Conservation (phyloP, 176 grass and related monocot genomes). For the Oryza coarctata region DNA sequence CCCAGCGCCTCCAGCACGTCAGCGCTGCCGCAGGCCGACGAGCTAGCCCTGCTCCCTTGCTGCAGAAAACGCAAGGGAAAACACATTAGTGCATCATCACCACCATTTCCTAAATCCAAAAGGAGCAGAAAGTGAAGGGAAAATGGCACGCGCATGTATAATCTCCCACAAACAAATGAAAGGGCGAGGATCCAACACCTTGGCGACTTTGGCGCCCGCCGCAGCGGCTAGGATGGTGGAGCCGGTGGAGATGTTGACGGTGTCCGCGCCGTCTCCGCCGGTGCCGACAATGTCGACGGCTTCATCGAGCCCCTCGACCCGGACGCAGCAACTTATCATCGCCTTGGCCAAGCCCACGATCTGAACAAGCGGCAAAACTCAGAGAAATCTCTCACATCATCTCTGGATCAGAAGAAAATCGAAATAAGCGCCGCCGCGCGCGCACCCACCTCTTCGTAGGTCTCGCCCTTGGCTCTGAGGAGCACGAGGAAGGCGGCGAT, state of each 20-base stretch:
- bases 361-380: constrained; percentile 27
- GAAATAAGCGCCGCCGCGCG: neutral
- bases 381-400: neutral
- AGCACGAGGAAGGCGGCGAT: constrained; percentile 96
- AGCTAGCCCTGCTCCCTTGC: constrained; percentile 96
- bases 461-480: constrained; percentile 92
- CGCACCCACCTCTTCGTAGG: constrained; percentile 69
- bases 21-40: constrained; percentile 94
- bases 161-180: neutral
- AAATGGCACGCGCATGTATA: neutral
- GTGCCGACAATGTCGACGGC: constrained; percentile 94
- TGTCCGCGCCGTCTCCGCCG: constrained; percentile 83
- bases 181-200: constrained; percentile 35
- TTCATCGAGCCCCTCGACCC: constrained; percentile 61
- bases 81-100: neutral
- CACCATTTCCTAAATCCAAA: neutral
- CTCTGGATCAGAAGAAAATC: neutral
- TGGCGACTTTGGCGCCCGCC: constrained; percentile 81
- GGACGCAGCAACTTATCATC: constrained; percentile 65
- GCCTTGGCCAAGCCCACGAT: constrained; percentile 88
- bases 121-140: neutral
- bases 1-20: constrained; percentile 86
- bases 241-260: constrained; percentile 98
- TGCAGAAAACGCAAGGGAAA: constrained; percentile 30
- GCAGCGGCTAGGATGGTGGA: constrained; percentile 84